Evolutionary conservation across 2,329 filamentous ascomycete genomes (phyloP).

Genomic region (Tolypocladium ophioglossoides): DNA sequence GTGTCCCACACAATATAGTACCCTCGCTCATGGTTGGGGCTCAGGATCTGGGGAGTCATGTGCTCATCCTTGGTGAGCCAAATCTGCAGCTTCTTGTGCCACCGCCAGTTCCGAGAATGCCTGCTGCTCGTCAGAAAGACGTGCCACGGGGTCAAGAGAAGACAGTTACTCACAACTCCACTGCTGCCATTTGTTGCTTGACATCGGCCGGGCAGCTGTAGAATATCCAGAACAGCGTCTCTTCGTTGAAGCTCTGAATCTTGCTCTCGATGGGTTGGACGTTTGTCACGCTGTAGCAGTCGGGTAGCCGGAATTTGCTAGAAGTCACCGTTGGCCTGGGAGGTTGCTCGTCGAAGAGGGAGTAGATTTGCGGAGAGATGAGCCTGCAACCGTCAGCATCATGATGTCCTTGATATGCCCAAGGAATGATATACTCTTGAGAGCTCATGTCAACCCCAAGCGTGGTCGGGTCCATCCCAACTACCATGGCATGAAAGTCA

Average conservation of each 20-base stretch:
- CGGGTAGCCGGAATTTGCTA: constrained; percentile 47
- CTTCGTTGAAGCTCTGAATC: constrained; percentile 56
- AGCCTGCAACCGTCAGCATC: constrained; percentile 25
- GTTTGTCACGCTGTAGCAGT: constrained; percentile 58
- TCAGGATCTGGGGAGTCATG: constrained; percentile 51
- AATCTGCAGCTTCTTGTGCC: constrained; percentile 55
- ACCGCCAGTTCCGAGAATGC: constrained; percentile 55
- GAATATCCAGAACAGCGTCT: constrained; percentile 60
- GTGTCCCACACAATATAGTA: constrained; percentile 59
- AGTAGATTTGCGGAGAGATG: constrained; percentile 50
- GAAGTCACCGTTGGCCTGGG: constrained; percentile 41
- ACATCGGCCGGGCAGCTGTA: constrained; percentile 54
- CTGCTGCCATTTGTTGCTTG: constrained; percentile 53
- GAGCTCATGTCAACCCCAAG: constrained; percentile 49
- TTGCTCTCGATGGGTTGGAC: constrained; percentile 55
- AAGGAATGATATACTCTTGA: constrained; percentile 38
- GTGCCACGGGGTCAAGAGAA: not conserved
- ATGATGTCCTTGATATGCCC: not conserved
- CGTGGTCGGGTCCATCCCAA: constrained; percentile 46
- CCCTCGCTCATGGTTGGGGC: constrained; percentile 49
- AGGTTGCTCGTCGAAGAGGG: constrained; percentile 48
- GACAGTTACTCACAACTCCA: constrained; percentile 42
- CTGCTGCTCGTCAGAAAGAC: constrained; percentile 21
- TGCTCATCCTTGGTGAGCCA: constrained; percentile 60
- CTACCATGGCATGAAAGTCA: constrained; percentile 50